phyloP scores from a whole-genome alignment of 192 early-diverging fungal genomes.

The Mycoemilia scoparia region DNA sequence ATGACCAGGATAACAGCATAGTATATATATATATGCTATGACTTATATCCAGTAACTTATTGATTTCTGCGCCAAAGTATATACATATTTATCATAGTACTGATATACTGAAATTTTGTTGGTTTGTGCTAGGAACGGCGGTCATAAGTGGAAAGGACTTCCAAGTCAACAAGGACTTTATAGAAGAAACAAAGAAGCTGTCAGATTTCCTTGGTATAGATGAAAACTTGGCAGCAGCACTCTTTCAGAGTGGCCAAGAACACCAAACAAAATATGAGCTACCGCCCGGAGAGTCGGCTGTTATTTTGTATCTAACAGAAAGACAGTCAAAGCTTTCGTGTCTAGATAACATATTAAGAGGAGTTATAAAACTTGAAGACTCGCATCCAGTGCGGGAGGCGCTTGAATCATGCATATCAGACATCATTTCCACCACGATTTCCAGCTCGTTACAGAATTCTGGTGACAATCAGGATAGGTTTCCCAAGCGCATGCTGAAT shows the following conservation, averaged over 20 bases:
- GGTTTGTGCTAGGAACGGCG: slow-evolving; percentile 16
- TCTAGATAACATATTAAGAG: slow-evolving; percentile 35
- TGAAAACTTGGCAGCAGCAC: slow-evolving; percentile 51
- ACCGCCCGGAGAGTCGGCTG: slow-evolving; percentile 41
- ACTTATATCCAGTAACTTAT: neutral
- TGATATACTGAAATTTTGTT: slow-evolving; percentile 9
- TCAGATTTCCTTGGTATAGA: slow-evolving; percentile 66
- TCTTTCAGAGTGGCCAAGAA: slow-evolving; percentile 36
- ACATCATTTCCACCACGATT: slow-evolving; percentile 17
- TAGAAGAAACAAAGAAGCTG: slow-evolving; percentile 39
- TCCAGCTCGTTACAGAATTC: too few species aligned
- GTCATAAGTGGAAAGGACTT: slow-evolving; percentile 37
- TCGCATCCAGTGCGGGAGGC: slow-evolving; percentile 21
- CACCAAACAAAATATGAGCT: slow-evolving; percentile 35
- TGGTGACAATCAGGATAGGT: slow-evolving; percentile 12
- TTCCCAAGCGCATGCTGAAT: slow-evolving; percentile 31
- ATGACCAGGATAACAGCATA: neutral
- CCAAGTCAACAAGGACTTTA: slow-evolving; percentile 54
- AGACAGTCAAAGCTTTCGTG: slow-evolving; percentile 36
- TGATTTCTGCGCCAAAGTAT: neutral
- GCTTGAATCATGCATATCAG: slow-evolving; percentile 15
- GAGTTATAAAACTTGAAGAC: slow-evolving; percentile 24
- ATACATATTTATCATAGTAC: neutral
- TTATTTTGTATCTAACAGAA: slow-evolving; percentile 49
- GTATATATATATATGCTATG: neutral